These are phyloP conservation scores for Sordariomycetes sp. DNA, from an alignment of 2,329 filamentous ascomycete genomes.

Conservation along the genomic window DNA sequence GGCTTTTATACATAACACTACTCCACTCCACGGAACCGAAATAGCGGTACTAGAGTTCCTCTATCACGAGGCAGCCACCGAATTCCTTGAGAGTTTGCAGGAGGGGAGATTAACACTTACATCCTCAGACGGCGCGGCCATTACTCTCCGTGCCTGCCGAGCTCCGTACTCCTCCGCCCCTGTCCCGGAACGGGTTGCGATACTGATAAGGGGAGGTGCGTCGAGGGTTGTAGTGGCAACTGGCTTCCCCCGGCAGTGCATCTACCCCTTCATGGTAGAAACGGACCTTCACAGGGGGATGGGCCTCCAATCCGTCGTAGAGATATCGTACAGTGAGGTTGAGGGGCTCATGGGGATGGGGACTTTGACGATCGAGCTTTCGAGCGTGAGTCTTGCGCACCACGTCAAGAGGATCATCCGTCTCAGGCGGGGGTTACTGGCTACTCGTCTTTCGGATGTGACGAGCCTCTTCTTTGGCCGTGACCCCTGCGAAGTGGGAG, in stretches of 20 bases:
- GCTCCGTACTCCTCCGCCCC: not conserved
- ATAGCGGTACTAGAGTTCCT: not conserved
- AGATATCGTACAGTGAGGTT: not conserved
- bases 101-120: not conserved
- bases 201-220: not conserved
- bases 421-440: not conserved
- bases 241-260: not conserved
- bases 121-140: not conserved
- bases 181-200: not conserved
- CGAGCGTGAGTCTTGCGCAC: not conserved
- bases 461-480: not conserved
- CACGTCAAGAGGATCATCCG: not conserved
- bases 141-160: not conserved
- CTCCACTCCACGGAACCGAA: not conserved
- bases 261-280: not conserved
- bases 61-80: not conserved
- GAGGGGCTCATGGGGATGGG: not conserved
- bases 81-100: not conserved
- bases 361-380: not conserved
- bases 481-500: not conserved
- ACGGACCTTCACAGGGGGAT: not conserved
- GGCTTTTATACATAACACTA: not conserved
- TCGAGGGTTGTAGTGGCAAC: not conserved
- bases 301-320: not conserved
- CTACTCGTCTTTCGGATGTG: not conserved